phyloP scores from a whole-genome alignment of 1,284 basidiomycete genomes.

The Ceratobasidium sp. region DNA sequence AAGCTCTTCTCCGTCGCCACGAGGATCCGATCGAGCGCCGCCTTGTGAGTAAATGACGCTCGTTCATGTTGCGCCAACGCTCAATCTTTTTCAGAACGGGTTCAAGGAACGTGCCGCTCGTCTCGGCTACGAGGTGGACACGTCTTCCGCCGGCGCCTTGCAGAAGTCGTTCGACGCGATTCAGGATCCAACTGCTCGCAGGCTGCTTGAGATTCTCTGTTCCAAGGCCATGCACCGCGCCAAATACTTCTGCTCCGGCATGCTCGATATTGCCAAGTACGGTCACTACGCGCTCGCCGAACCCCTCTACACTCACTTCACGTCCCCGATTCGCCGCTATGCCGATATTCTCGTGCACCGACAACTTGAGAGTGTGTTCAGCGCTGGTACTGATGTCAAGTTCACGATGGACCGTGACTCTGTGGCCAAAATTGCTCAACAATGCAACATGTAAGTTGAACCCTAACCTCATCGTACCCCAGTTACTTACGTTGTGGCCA shows the following conservation, averaged over 20 bases:
- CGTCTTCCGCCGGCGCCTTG: slow-evolving; percentile 81
- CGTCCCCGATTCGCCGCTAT: slow-evolving; percentile 92
- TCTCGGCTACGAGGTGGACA: slow-evolving; percentile 87
- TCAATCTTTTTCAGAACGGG: slow-evolving; percentile 65
- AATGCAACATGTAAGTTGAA: slow-evolving; percentile 89
- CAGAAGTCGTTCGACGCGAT: slow-evolving; percentile 87
- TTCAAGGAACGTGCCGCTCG: slow-evolving; percentile 85
- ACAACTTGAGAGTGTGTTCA: slow-evolving; percentile 91
- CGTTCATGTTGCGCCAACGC: slow-evolving; percentile 40
- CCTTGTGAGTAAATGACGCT: slow-evolving; percentile 65
- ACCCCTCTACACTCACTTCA: slow-evolving; percentile 98
- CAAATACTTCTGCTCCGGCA: slow-evolving; percentile 98
- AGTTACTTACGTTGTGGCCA: slow-evolving; percentile 20
- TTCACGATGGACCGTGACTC: slow-evolving; percentile 98
- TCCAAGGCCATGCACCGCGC: slow-evolving; percentile 92
- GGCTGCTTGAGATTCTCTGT: slow-evolving; percentile 82
- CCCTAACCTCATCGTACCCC: not conserved
- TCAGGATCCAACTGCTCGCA: slow-evolving; percentile 76
- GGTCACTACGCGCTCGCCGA: slow-evolving; percentile 91
- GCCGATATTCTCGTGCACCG: slow-evolving; percentile 97
- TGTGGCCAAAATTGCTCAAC: slow-evolving; percentile 96
- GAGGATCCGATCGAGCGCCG: slow-evolving; percentile 93
- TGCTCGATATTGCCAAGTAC: slow-evolving; percentile 99
- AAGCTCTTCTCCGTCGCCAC: slow-evolving; percentile 93
- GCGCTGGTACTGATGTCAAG: slow-evolving; percentile 79